Base-by-base conservation (phyloP, 306 rosid genomes). In the Quercus rubra region DNA sequence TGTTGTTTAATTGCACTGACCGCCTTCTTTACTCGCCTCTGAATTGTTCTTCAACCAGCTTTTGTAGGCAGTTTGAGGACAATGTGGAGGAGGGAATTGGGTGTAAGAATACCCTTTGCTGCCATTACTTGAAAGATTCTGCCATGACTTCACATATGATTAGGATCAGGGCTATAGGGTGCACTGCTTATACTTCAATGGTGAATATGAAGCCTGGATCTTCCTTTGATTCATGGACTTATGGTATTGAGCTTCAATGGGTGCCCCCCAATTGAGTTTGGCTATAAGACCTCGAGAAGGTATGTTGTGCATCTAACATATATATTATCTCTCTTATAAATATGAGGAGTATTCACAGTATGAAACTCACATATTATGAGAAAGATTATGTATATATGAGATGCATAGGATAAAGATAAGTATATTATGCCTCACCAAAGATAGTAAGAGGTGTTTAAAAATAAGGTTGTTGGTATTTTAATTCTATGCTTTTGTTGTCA, bases 171-270 rank as follows among this genome's bases (percentile, higher is more conserved):
- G 13, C 58, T 75, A 94, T 94, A 52, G 93, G 93, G 19, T 94
- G 98, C 78, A 86, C 94, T 75, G 97, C 97, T 78, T 94, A 91
- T 51, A 91, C 97, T 67, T 86, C 81, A 9, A 80, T 92, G 77
- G 97, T 94, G 17, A 80, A 85, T 85, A 83, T 85, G 30, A 80
- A 77, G 43, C 78, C 86, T 59, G 80, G 71, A 55, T 90, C 85
- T 30, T 75, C 94, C 61, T 33, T 88, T 78, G 79, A 87, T 23
- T 75, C 88, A 25, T 94, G 98, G 98, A 88, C 73, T 49, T 94
- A 88, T 87, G 98, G 97, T 79, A 81, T 94, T 86, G 97, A 91
- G 89, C 74, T 94, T 19, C 98, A 94, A 63, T 91, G 97, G 97
- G 5, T 83, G 58, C 83, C 93, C 35, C 87, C 93, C 56, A 81